phyloP scores from a whole-genome alignment of 2,329 filamentous ascomycete genomes.

The Ascochyta pisi region DNA sequence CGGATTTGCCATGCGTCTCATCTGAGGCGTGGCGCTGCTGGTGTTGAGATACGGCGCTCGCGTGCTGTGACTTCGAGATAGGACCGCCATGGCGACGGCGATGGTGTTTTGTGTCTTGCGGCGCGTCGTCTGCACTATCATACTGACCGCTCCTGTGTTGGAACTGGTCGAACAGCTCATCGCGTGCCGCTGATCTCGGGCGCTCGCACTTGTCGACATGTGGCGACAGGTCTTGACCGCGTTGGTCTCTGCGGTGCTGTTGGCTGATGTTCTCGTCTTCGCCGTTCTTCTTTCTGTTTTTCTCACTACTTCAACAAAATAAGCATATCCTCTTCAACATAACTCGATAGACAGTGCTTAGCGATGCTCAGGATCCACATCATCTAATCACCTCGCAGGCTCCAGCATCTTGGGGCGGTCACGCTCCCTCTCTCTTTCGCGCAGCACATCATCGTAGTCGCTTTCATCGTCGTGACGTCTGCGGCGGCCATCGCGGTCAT shows the following conservation, averaged over 20 bases:
- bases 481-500: conserved; percentile 29
- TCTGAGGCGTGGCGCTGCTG: conserved; percentile 1
- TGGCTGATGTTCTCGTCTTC: not conserved
- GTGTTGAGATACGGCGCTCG: too few relatives aligned
- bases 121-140: conserved; percentile 3
- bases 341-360: not conserved
- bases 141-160: not conserved
- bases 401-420: conserved; percentile 39
- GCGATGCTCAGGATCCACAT: conserved; percentile 6
- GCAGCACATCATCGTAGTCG: conserved; percentile 33
- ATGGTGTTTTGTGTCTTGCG: not conserved
- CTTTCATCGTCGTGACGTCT: conserved; percentile 39
- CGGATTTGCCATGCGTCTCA: not conserved
- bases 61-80: not conserved
- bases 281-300: not conserved
- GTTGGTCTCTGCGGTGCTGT: not conserved
- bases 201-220: not conserved
- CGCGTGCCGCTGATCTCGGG: too few relatives aligned
- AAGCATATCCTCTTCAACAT: not conserved
- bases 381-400: conserved; percentile 37
- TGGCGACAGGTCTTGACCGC: not conserved
- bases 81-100: not conserved
- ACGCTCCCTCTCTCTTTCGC: conserved; percentile 29
- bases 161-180: not conserved
- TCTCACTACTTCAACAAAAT: not conserved